These are phyloP conservation scores for Rhododendron ovatum DNA, from an alignment of 148 eudicot species.

Conservation along the genomic window DNA sequence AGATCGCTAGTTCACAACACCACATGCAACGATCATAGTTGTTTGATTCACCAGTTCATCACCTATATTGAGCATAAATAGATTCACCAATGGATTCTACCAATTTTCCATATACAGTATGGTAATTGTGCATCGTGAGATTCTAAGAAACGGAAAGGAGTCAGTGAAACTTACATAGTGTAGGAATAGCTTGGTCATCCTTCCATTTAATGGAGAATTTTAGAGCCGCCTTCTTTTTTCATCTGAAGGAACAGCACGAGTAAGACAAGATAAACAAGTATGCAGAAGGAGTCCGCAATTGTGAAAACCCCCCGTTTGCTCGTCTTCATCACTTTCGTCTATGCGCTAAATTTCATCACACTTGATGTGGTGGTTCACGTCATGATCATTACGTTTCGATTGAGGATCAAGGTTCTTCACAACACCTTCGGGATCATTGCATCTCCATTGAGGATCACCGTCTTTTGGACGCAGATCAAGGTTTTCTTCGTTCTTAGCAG, in stretches of 20 bases:
- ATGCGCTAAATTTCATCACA: conserved; percentile 35
- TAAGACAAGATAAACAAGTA: conserved; percentile 66
- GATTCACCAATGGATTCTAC: not conserved
- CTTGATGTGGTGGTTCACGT: conserved; percentile 29
- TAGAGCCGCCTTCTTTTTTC: conserved; percentile 51
- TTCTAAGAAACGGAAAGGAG: not conserved
- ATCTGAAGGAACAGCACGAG: conserved; percentile 28
- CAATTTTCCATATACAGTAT: not conserved
- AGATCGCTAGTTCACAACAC: not conserved
- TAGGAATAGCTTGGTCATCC: conserved; percentile 51
- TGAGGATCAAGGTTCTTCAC: conserved; percentile 13
- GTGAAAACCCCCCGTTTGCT: conserved; percentile 22
- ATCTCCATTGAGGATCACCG: conserved; percentile 22
- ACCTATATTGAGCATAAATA: not conserved
- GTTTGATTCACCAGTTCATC: not conserved
- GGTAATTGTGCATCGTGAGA: not conserved
- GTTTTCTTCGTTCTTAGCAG: conserved; percentile 5
- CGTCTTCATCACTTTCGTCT: conserved; percentile 27
- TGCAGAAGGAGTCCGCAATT: conserved; percentile 40
- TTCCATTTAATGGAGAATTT: conserved; percentile 59
- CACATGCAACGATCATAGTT: not conserved
- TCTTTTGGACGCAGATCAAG: not conserved
- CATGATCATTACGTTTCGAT: conserved; percentile 28
- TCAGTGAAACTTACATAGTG: conserved; percentile 33
- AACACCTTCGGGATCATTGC: conserved; percentile 15